Percentiles rank a stretch among this genome's conserved stretches.
Conservation (phyloP, 1,139 yeast genomes). For the Candida tropicalis region DNA sequence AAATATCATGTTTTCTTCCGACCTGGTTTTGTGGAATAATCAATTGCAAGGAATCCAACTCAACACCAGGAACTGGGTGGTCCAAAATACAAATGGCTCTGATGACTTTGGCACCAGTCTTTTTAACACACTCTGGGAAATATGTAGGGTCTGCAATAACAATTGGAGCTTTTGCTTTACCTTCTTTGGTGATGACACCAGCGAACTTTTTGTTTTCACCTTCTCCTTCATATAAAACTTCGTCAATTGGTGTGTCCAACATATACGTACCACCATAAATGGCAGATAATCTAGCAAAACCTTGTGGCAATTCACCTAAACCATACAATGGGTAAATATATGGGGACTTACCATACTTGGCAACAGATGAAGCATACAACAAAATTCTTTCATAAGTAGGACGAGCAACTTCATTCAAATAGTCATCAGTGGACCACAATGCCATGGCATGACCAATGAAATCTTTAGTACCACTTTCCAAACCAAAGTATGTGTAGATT, state of each 20-base stretch:
- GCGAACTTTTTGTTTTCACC: conserved; percentile 66
- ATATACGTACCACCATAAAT: conserved; percentile 98
- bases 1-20: conserved; percentile 89
- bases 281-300: conserved; percentile 95
- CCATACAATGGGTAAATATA: conserved; percentile 96
- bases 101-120: conserved; percentile 85
- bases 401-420: conserved; percentile 85
- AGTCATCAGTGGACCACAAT: conserved; percentile 90
- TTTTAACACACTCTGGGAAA: conserved; percentile 86
- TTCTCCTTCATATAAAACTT: conserved; percentile 56
- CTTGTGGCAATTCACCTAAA: conserved; percentile 97
- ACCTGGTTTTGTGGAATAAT: conserved; percentile 97
- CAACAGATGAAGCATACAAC: conserved; percentile 86
- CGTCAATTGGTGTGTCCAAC: conserved; percentile 96
- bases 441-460: conserved; percentile 99
- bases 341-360: conserved; percentile 95
- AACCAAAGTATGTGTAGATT: conserved; percentile 83
- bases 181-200: conserved; percentile 91
- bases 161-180: conserved; percentile 87
- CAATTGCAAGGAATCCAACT: conserved; percentile 88
- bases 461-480: conserved; percentile 92
- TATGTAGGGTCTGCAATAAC: conserved; percentile 98
- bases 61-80: conserved; percentile 87
- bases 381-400: conserved; percentile 87
- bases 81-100: conserved; percentile 94